These are phyloP conservation scores for Penicillium psychrofluorescens DNA, from an alignment of 495 filamentous ascomycete species.

Conservation along the genomic window DNA sequence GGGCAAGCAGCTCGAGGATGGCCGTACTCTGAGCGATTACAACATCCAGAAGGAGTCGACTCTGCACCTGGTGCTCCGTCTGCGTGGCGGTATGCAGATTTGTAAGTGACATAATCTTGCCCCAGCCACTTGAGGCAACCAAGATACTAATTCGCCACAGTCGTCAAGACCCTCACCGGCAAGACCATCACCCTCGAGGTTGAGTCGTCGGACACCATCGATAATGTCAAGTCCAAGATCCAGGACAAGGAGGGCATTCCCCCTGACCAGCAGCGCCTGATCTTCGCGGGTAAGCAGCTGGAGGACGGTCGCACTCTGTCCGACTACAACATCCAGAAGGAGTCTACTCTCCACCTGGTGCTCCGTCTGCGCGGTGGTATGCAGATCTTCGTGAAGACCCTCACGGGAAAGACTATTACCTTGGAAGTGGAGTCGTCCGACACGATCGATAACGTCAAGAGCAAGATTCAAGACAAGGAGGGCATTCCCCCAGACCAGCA, in stretches of 20 bases:
- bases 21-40: slow-evolving; percentile 93
- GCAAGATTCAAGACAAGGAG: slow-evolving; percentile 97
- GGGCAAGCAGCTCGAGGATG: slow-evolving; percentile 96
- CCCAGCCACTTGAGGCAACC: slow-evolving; percentile 1
- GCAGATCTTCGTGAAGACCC: slow-evolving; percentile 68
- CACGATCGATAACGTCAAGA: slow-evolving; percentile 98
- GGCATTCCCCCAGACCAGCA: slow-evolving; percentile 93
- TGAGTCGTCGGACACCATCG: slow-evolving; percentile 91
- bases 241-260: slow-evolving; percentile 76
- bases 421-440: slow-evolving; percentile 71
- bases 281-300: slow-evolving; percentile 68
- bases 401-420: slow-evolving; percentile 68
- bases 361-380: slow-evolving; percentile 69
- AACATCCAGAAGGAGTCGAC: slow-evolving; percentile 99
- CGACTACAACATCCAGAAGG: slow-evolving; percentile 71
- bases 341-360: slow-evolving; percentile 62
- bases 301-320: slow-evolving; percentile 65
- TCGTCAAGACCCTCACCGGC: slow-evolving; percentile 87
- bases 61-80: slow-evolving; percentile 90
- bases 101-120: slow-evolving; percentile 46
- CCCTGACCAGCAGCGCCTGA: slow-evolving; percentile 69
- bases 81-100: slow-evolving; percentile 99
- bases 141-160: slow-evolving; percentile 24
- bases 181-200: slow-evolving; percentile 99
- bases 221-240: slow-evolving; percentile 84